A percentile compares a stretch with the other conserved stretches of the same genome.
These are phyloP conservation scores for Trametes cingulata DNA, from an alignment of 768 basidiomycete genomes.

Conservation along the genomic window DNA sequence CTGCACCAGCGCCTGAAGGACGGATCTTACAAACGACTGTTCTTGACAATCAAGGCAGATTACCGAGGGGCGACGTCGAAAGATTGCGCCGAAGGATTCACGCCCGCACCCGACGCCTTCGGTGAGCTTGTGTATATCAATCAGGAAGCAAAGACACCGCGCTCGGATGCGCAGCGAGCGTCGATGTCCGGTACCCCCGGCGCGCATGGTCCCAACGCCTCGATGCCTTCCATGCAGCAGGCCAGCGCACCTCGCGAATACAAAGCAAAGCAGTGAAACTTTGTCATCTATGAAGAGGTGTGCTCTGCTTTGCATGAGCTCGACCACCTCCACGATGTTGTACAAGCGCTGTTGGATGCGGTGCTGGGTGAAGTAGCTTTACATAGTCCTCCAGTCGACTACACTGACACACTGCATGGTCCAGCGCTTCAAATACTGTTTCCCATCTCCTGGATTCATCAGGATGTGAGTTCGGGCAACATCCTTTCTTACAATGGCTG, in stretches of 20 bases:
- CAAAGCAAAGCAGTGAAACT: constrained; percentile 2
- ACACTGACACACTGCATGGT: background rate
- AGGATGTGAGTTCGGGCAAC: constrained; percentile 5
- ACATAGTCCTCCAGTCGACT: background rate
- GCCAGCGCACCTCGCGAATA: background rate
- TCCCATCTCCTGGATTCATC: background rate
- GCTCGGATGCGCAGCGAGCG: background rate
- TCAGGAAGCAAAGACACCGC: background rate
- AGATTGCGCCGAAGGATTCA: constrained; percentile 1
- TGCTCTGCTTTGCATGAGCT: constrained; percentile 5
- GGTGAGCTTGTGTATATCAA: background rate
- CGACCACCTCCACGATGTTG: background rate
- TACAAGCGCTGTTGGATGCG: background rate
- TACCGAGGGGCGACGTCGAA: constrained; percentile 4
- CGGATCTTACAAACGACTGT: background rate
- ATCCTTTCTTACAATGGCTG: background rate
- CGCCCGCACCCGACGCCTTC: background rate
- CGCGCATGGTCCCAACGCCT: background rate
- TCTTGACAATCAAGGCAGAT: constrained; percentile 6
- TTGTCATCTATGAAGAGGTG: constrained; percentile 7
- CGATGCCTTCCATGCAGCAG: background rate
- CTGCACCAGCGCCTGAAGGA: constrained; percentile 1
- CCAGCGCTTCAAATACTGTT: constrained; percentile 6
- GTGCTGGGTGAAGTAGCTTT: background rate
- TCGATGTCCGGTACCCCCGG: background rate